Evolutionary conservation across 1,284 basidiomycete species (phyloP), one percentile per base, ranked within the genome.

Genomic region (Papiliotrema terrestris): DNA sequence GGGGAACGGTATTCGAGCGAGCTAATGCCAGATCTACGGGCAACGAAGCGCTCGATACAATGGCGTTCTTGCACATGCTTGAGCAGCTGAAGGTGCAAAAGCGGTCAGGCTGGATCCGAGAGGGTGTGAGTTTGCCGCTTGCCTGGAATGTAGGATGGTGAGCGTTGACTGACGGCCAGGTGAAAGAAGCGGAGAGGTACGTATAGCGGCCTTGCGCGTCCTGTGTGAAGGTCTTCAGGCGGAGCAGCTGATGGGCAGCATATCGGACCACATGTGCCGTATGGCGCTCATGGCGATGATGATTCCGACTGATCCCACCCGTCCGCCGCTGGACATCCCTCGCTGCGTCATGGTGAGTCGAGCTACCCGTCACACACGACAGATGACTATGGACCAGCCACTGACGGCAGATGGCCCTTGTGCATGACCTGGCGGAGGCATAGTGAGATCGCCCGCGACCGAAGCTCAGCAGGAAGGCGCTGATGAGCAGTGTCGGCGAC

Each of bases 191-290:
- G 3, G 91, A 93, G 76, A 91, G 89, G 90, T 89, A 64, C 22
- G 37, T 32, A 6, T 5, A 32, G 29, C n/a, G n/a, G n/a, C n/a
- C n/a, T n/a, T n/a, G n/a, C n/a, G n/a, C n/a, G n/a, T n/a, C n/a
- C n/a, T n/a, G n/a, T n/a, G n/a, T n/a, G n/a, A n/a, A n/a, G n/a
- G n/a, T n/a, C n/a, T n/a, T n/a, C n/a, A n/a, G n/a, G n/a, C 8
- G 23, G 25, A 6, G 17, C 3, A 19, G 22, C 17, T 6, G 19
- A 52, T 13, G 48, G 45, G 25, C 59, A 94, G 91, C 63, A 95
- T 97, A 59, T 86, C 91, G 3, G 94, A 98, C 73, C 94, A 98
- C 72, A 97, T 96, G 94, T 95, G 96, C 74, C 83, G 95, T 52
- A 98, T 98, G 95, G 88, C 91, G 1, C 76, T 97, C 22, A 82